A percentile compares a stretch with the other conserved stretches of the same genome.
phyloP scores from a whole-genome alignment of 2,329 filamentous ascomycete species.

The Xylariaceae sp. region DNA sequence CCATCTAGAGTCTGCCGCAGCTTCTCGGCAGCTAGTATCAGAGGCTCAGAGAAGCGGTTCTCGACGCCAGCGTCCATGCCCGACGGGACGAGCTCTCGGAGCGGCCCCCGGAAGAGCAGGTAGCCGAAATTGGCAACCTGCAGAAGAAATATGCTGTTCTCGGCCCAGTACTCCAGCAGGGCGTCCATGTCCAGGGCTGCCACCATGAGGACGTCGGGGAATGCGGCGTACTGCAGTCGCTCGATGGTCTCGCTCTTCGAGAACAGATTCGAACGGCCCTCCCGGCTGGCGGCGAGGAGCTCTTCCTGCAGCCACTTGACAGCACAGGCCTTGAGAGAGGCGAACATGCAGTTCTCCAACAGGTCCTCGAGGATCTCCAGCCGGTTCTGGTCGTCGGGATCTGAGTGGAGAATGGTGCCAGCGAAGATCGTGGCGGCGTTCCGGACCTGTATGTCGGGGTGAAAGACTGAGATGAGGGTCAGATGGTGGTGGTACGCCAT shows the following conservation, averaged over 20 bases:
- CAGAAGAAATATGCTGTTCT: conserved; percentile 47
- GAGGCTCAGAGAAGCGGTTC: conserved; percentile 49
- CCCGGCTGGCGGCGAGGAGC: conserved; percentile 37
- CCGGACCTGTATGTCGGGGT: conserved; percentile 44
- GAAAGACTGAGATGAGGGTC: conserved; percentile 50
- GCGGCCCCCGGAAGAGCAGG: conserved; percentile 43
- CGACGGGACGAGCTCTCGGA: conserved; percentile 41
- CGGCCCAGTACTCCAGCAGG: conserved; percentile 43
- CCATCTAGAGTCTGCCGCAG: conserved; percentile 20
- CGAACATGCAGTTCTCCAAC: conserved; percentile 57
- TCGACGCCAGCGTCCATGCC: conserved; percentile 52
- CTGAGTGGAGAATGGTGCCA: conserved; percentile 47
- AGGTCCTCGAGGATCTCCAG: conserved; percentile 57
- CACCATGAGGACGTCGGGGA: conserved; percentile 47
- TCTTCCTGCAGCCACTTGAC: conserved; percentile 59
- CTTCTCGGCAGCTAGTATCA: conserved; percentile 34
- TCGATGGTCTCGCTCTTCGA: conserved; percentile 48
- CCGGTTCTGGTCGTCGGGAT: conserved; percentile 51
- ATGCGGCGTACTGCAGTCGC: conserved; percentile 53
- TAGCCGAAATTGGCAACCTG: conserved; percentile 55
- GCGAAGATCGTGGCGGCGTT: conserved; percentile 48
- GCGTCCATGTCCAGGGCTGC: conserved; percentile 32
- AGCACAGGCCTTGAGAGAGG: conserved; percentile 54
- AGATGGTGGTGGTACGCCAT: conserved; percentile 55
- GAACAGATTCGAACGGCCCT: conserved; percentile 33